A percentile compares a stretch with the other conserved stretches of the same genome.
phyloP scores from a whole-genome alignment of 768 basidiomycete genomes.

The Basidioascus undulatus region DNA sequence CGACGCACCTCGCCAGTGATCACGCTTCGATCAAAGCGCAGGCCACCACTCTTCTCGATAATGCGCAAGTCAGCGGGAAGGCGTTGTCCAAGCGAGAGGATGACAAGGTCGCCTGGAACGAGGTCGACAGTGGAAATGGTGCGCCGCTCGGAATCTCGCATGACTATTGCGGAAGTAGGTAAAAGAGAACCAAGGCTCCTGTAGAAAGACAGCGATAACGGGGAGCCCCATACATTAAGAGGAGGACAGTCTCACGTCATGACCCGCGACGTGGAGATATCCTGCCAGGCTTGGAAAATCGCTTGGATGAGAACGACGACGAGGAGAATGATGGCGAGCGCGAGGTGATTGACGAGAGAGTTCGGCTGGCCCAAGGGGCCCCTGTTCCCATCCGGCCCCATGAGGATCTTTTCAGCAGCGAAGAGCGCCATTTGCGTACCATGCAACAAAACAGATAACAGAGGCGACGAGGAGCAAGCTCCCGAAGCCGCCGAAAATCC shows the following conservation, averaged over 20 bases:
- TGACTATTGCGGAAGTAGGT: too few relatives aligned
- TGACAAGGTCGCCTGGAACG: slow-evolving; percentile 83
- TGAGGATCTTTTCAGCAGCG: too few relatives aligned
- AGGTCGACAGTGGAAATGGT: slow-evolving; percentile 87
- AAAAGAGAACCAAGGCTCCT: too few relatives aligned
- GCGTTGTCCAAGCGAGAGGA: slow-evolving; percentile 73
- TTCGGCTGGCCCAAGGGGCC: too few relatives aligned
- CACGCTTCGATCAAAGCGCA: slow-evolving; percentile 37
- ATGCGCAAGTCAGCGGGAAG: slow-evolving; percentile 83
- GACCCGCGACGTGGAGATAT: slow-evolving; percentile 32
- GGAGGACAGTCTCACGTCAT: too few relatives aligned
- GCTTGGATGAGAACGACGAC: slow-evolving; percentile 17
- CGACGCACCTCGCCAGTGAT: slow-evolving; percentile 48
- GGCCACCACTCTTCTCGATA: slow-evolving; percentile 31
- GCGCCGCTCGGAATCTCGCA: too few relatives aligned
- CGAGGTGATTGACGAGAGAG: too few relatives aligned
- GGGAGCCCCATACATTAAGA: too few relatives aligned
- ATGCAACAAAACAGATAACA: slow-evolving; percentile 32
- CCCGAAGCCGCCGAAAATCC: slow-evolving; percentile 35
- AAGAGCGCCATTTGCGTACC: too few relatives aligned
- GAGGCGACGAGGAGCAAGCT: slow-evolving; percentile 34
- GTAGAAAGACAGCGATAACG: too few relatives aligned
- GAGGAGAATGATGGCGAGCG: slow-evolving; percentile 34
- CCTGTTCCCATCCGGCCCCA: too few relatives aligned
- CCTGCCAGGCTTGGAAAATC: slow-evolving; percentile 17